Percentiles rank a stretch among this genome's conserved stretches.
phyloP scores from a whole-genome alignment of 352 stramenopile species.

The Pythium periplocum region DNA sequence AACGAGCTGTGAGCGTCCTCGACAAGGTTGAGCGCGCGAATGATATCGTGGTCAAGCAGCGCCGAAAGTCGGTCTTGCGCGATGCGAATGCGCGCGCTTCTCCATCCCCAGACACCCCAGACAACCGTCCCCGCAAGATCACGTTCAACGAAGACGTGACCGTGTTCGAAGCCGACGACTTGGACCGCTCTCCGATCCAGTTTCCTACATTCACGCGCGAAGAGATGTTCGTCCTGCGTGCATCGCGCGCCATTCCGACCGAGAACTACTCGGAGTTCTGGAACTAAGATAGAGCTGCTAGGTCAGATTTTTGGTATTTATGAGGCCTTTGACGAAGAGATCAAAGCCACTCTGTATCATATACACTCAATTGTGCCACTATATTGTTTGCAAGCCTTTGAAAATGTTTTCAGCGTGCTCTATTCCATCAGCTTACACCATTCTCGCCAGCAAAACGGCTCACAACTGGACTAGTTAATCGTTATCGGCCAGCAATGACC shows the following conservation, averaged over 20 bases:
- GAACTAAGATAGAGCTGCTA: conserved; percentile 24
- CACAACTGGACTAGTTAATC: too few relatives aligned
- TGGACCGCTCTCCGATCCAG: conserved; percentile 50
- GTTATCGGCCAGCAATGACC: conserved; percentile 11
- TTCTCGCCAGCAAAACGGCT: too few relatives aligned
- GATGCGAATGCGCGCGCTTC: conserved; percentile 42
- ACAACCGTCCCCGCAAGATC: conserved; percentile 26
- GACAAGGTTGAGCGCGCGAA: conserved; percentile 81
- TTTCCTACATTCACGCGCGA: conserved; percentile 68
- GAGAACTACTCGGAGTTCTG: conserved; percentile 82
- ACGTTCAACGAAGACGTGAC: conserved; percentile 57
- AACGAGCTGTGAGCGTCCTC: conserved; percentile 61
- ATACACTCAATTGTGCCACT: conserved; percentile 3
- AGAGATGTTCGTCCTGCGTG: conserved; percentile 73
- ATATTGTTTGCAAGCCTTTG: too few relatives aligned
- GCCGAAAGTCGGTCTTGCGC: conserved; percentile 50
- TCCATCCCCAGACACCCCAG: conserved; percentile 19
- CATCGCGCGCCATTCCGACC: conserved; percentile 60
- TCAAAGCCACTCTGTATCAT: background rate
- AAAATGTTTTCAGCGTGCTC: too few relatives aligned
- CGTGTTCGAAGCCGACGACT: conserved; percentile 30
- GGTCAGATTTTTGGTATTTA: too few relatives aligned
- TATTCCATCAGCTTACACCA: too few relatives aligned
- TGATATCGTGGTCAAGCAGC: conserved; percentile 69
- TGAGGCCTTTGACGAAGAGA: background rate